These are phyloP conservation scores for Phaeolepiota aurea DNA, from an alignment of 768 basidiomycete species.

Conservation along the genomic window DNA sequence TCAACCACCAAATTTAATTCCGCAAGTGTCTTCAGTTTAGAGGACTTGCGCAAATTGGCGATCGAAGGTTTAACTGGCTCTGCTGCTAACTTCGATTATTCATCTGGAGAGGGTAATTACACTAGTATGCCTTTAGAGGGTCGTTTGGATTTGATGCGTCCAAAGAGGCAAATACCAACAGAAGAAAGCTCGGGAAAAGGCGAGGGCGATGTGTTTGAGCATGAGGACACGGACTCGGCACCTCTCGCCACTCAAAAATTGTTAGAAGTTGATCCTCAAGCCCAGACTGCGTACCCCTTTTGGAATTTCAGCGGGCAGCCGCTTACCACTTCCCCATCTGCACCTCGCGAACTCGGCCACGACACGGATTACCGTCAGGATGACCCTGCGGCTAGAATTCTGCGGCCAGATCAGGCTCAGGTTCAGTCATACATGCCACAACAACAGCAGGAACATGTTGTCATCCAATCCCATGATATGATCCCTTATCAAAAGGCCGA, in stretches of 20 bases:
- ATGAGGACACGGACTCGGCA: constrained; percentile 3
- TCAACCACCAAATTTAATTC: constrained; percentile 13
- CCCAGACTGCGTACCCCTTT: background rate
- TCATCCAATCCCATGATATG: too few relatives aligned
- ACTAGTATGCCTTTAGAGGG: constrained; percentile 79
- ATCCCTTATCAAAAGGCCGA: background rate
- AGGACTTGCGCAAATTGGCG: constrained; percentile 55
- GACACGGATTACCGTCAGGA: background rate
- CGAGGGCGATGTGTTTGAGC: background rate
- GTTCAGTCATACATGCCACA: too few relatives aligned
- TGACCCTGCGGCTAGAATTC: too few relatives aligned
- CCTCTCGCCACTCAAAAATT: constrained; percentile 8
- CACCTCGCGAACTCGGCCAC: background rate
- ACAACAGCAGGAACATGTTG: too few relatives aligned
- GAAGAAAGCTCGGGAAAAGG: background rate
- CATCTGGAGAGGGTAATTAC: constrained; percentile 61
- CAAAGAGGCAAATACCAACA: constrained; percentile 15
- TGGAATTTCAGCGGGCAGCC: background rate
- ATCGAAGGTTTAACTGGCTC: constrained; percentile 44
- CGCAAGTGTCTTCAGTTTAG: constrained; percentile 40
- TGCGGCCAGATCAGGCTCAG: too few relatives aligned
- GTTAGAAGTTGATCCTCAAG: constrained; percentile 7
- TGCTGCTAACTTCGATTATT: constrained; percentile 10
- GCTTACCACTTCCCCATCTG: background rate
- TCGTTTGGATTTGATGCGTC: constrained; percentile 81